phyloP scores from a whole-genome alignment of 1,284 basidiomycete species.

The Tranzscheliella williamsii region DNA sequence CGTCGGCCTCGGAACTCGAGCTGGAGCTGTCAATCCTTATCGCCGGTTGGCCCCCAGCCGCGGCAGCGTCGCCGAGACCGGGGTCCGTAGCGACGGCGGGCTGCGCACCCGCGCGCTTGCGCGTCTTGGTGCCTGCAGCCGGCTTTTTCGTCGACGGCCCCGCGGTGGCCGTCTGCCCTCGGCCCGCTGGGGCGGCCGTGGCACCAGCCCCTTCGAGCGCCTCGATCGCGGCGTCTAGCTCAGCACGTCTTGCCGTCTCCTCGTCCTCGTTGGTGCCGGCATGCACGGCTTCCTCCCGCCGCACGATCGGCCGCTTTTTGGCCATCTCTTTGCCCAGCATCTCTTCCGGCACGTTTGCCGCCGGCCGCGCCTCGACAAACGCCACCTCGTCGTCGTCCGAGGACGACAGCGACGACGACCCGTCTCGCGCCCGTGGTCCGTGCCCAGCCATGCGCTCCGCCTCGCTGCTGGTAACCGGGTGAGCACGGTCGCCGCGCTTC shows the following conservation, averaged over 20 bases:
- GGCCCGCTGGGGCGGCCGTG: not conserved
- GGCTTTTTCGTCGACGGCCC: not conserved
- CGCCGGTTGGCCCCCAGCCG: too few relatives aligned
- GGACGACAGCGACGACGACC: too few relatives aligned
- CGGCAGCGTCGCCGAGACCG: not conserved
- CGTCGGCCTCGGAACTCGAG: slow-evolving; percentile 3
- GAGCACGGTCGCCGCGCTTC: not conserved
- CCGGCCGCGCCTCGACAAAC: slow-evolving; percentile 20
- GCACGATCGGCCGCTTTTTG: slow-evolving; percentile 34
- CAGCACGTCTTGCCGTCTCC: slow-evolving; percentile 6
- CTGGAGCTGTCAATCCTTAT: slow-evolving; percentile 1
- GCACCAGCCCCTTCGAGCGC: slow-evolving; percentile 22
- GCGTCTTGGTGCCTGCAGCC: not conserved
- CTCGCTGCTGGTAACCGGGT: not conserved
- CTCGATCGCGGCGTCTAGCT: slow-evolving; percentile 36
- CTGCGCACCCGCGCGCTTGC: too few relatives aligned
- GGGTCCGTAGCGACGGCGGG: not conserved
- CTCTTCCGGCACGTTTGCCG: slow-evolving; percentile 31
- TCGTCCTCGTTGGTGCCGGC: not conserved
- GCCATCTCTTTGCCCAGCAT: slow-evolving; percentile 51
- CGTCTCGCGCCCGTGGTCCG: too few relatives aligned
- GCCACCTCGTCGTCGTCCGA: slow-evolving; percentile 22
- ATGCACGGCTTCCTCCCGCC: slow-evolving; percentile 11
- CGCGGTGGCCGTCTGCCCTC: not conserved
- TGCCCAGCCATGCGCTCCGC: too few relatives aligned